Conservation (phyloP, 257 asterid genomes). For the Coffea canephora region DNA sequence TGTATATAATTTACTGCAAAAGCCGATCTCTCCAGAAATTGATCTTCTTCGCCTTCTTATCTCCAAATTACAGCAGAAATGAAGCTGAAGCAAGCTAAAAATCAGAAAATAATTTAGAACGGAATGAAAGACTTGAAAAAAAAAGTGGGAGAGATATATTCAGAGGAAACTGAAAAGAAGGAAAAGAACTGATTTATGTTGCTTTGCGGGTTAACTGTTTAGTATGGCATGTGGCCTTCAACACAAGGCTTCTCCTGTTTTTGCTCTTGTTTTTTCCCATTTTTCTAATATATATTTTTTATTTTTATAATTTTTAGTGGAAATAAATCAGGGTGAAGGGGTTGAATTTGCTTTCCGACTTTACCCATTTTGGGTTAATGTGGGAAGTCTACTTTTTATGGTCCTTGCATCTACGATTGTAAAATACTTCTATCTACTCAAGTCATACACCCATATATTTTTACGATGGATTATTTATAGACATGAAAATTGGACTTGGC, state of each 20-base stretch:
- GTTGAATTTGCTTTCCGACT: constrained; percentile 19
- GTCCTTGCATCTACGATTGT: no score
- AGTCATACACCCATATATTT: no score
- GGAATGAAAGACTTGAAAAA: not conserved
- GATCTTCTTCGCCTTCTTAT: not conserved
- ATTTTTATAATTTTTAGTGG: not conserved
- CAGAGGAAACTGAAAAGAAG: constrained; percentile 19
- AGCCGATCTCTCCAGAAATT: constrained; percentile 12
- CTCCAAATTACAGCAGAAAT: not conserved
- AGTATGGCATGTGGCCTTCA: constrained; percentile 35
- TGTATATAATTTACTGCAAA: not conserved
- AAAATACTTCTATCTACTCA: no score
- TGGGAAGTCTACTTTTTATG: no score
- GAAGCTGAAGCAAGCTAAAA: not conserved
- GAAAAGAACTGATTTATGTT: constrained; percentile 19
- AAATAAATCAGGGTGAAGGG: not conserved
- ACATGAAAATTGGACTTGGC: no score
- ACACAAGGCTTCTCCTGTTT: constrained; percentile 44
- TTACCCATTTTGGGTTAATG: constrained; percentile 11
- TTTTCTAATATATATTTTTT: not conserved
- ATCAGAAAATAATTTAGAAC: not conserved
- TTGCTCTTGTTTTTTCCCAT: constrained; percentile 19
- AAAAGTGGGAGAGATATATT: not conserved
- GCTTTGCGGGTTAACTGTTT: constrained; percentile 13
- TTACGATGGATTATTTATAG: no score